These are phyloP conservation scores for Fusarium domesticum DNA, from an alignment of 2,329 filamentous ascomycete genomes.

Conservation along the genomic window DNA sequence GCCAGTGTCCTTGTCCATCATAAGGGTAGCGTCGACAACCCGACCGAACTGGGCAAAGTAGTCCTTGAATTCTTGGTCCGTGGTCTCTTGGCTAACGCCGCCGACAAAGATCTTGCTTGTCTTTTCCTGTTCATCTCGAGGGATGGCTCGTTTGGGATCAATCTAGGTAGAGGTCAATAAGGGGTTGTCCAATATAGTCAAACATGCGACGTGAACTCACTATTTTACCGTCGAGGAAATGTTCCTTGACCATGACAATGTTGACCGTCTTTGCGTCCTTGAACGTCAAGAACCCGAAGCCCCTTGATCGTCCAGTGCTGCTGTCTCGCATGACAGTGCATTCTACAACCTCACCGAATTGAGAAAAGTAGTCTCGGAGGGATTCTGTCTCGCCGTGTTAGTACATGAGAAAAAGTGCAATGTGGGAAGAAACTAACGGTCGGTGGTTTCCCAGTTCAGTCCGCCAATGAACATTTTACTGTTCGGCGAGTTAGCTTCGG, in stretches of 20 bases:
- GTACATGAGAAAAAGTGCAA: background rate
- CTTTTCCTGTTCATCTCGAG: constrained; percentile 94
- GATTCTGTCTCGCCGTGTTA: constrained; percentile 63
- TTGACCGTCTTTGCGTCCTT: constrained; percentile 97
- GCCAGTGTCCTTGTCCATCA: constrained; percentile 99
- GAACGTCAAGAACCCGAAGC: constrained; percentile 97
- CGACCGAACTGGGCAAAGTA: constrained; percentile 97
- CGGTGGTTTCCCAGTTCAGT: constrained; percentile 98
- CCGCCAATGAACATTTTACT: constrained; percentile 99
- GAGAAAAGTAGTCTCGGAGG: constrained; percentile 92
- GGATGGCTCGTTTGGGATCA: constrained; percentile 95
- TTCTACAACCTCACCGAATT: constrained; percentile 95
- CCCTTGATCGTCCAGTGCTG: constrained; percentile 86
- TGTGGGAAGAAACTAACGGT: constrained; percentile 63
- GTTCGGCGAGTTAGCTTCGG: constrained; percentile 27
- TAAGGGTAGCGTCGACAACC: constrained; percentile 94
- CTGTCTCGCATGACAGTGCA: constrained; percentile 99
- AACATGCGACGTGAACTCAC: constrained; percentile 53
- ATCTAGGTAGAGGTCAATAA: constrained; percentile 58
- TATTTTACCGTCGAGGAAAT: constrained; percentile 97
- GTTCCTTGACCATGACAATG: constrained; percentile 99
- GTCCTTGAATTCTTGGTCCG: constrained; percentile 90
- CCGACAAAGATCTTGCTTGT: constrained; percentile 99
- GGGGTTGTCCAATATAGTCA: background rate
- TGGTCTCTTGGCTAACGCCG: constrained; percentile 94